Evolutionary conservation across 78 protist genomes (phyloP).

Genomic region (Cavenderia fasciculata): DNA sequence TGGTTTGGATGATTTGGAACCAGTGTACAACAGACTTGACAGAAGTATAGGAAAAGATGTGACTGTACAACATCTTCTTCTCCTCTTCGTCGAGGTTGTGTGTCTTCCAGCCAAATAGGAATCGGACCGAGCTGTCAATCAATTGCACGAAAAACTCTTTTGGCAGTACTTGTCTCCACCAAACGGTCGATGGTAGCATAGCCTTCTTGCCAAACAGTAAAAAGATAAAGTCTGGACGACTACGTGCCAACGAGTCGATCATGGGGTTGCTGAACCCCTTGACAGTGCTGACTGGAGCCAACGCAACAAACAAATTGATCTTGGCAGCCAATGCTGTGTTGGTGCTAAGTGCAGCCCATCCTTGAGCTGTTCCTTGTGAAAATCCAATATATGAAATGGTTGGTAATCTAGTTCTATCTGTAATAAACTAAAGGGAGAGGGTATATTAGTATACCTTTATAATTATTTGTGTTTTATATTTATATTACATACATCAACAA

Average conservation of each 20-base stretch:
- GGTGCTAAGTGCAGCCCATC: slow-evolving; percentile 71
- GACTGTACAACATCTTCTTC: slow-evolving; percentile 57
- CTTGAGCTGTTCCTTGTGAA: slow-evolving; percentile 86
- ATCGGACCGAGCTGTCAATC: slow-evolving; percentile 26
- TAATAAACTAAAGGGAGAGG: not conserved
- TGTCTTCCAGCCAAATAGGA: slow-evolving; percentile 73
- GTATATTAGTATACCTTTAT: not conserved
- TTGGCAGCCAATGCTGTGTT: slow-evolving; percentile 13
- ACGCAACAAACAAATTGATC: slow-evolving; percentile 43
- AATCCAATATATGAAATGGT: slow-evolving; percentile 78
- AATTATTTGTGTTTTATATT: not conserved
- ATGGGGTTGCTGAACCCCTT: slow-evolving; percentile 71
- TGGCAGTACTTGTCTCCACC: slow-evolving; percentile 76
- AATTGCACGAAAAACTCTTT: slow-evolving; percentile 38
- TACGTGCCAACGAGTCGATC: slow-evolving; percentile 54
- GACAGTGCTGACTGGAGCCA: slow-evolving; percentile 65
- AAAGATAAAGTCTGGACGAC: slow-evolving; percentile 76
- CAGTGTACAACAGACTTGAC: slow-evolving; percentile 83
- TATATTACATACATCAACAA: not conserved
- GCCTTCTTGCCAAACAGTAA: slow-evolving; percentile 75
- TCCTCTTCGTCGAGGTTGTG: slow-evolving; percentile 12
- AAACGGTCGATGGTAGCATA: slow-evolving; percentile 50
- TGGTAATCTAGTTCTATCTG: slow-evolving; percentile 10
- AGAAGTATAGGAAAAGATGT: slow-evolving; percentile 38
- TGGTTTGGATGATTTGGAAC: slow-evolving; percentile 80